Base-by-base conservation (phyloP, 2,329 filamentous ascomycete species). In the Aureobasidium vineae region DNA sequence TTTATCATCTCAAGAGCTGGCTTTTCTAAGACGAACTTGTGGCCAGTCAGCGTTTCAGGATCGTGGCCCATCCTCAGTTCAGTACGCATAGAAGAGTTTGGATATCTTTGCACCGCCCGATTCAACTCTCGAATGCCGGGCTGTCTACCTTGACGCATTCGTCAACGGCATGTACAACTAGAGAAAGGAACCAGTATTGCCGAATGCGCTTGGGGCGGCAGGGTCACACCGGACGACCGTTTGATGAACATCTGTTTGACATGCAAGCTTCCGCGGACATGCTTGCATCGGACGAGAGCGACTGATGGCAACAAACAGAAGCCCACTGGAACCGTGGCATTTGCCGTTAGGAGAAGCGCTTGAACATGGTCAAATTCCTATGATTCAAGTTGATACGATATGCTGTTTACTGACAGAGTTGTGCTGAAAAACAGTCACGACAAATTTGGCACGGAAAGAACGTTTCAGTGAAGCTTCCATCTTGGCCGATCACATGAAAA, bases 401-500 rank as follows among this genome's bases (percentile, higher is more conserved):
- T 36, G 33, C 33, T 11, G 33, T 36, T 36, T 13, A 36, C 2
- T 36, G 33, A 10, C 33, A 36, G 33, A 36, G 40, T 6, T 19
- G 8, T 31, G 15, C 11, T 31, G 40, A 10, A 21, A 19, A n/a
- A 36, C 21, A 59, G 54, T 45, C 38, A 45, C 8, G 10, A 3
- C 40, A 15, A 26, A 16, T 2, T 15, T 33, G 54, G 11, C 21
- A 23, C 40, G 21, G 8, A 45, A 5, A 21, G 40, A 23, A 59
- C 31, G 21, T 61, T 38, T 31, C 28, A 60, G 36, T 2, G 57
- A 31, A 49, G 16, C 59, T n/a, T 28, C 7, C 56, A 21, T 60
- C 13, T 41, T 52, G 45, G 11, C n/a, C 33, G 59, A 63, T 63
- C 59, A 63, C 59, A 63, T 63, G 59, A 47, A 63, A 40, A 28